Base-by-base conservation (phyloP, 495 filamentous ascomycete species). In the Ascodesmis nigricans region DNA sequence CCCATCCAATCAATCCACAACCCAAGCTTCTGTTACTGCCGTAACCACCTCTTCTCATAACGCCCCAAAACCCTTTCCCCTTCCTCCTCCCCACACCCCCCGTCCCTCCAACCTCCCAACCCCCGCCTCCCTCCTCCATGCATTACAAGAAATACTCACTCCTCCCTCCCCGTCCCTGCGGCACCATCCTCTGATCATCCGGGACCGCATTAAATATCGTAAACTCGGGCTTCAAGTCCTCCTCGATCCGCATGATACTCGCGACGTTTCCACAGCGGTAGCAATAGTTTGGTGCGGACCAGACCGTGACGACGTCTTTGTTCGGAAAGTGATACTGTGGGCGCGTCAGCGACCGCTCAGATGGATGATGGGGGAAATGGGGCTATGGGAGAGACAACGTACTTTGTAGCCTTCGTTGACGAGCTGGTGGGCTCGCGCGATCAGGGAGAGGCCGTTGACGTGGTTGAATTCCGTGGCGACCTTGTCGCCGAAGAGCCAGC, bases 381-480 rank as follows among this genome's bases (percentile, higher is more conserved):
- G 14, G 21, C 17, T 18, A 14, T 16, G 24, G 14, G 21, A 11
- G 15, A 8, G 11, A 10, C n/a, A n/a, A n/a, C 52, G 33, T 55
- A 76, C 75, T 60, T 95, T 97, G 64, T 91, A 97, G 22, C 87
- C 87, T 54, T 97, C 87, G 41, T 95, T 93, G 35, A 97, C 87
- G 3, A 97, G 65, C 48, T 97, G 87, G 59, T 97, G 87, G 1
- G 87, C 87, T 33, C 87, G 71, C 2, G 87, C 90, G 53, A 97
- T 95, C 34, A 92, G 66, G 35, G 73, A 74, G n/a, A 97, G 63
- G 24, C 79, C 78, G 48, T 97, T 97, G 44, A 95, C 87, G 45
- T 95, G 84, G 56, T 92, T 95, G 61, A 97, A 97, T 60, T 95
- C 87, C n/a, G 75, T 83, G 2, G 82, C 78, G 3, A 97, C 83